Base-by-base conservation (phyloP, 2,329 filamentous ascomycete species). In the Cyphellophora europaea region DNA sequence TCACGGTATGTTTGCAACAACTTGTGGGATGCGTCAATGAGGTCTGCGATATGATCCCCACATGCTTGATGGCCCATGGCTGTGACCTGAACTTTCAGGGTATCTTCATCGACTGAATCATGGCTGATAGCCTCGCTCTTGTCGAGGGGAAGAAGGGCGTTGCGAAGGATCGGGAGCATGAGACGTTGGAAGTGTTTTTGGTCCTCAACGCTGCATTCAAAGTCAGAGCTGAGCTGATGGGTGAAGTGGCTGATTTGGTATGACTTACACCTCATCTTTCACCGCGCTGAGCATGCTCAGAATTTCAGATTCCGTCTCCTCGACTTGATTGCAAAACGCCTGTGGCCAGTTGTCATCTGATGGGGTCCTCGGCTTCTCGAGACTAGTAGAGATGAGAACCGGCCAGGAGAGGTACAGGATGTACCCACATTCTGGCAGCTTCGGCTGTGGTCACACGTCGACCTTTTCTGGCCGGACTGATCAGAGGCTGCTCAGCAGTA, bases 11-110 rank as follows among this genome's bases (percentile, higher is more conserved):
- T 31, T 11, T 30, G 19, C 2, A 37, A 33, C 14, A 45, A 35
- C 23, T 42, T 33, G 13, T 43, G 37, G 33, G 38, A 41, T 12
- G 35, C 33, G 10, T 34, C 27, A 11, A 39, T 27, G n/a, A 45
- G 32, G 5, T 32, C 30, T 11, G 37, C n/a, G 21, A 25, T 25
- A n/a, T 25, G 8, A 25, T 8, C 21, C 8, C 21, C 8, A n/a
- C n/a, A 25, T n/a, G 8, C n/a, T n/a, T 25, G 21, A 8, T 25
- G 8, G 8, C 21, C 21, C 8, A 8, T 8, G n/a, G 8, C 8
- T n/a, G 21, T 25, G 21, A 25, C 21, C 37, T 6, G 43, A 40
- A 16, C 42, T 35, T 28, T 32, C 31, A 32, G 42, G 32, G 8
- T 41, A 32, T 12, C 38, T 35, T 25, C 21, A 8, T 8, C n/a